Conservation (phyloP, 2,329 filamentous ascomycete genomes). For the Diplodia seriata region DNA sequence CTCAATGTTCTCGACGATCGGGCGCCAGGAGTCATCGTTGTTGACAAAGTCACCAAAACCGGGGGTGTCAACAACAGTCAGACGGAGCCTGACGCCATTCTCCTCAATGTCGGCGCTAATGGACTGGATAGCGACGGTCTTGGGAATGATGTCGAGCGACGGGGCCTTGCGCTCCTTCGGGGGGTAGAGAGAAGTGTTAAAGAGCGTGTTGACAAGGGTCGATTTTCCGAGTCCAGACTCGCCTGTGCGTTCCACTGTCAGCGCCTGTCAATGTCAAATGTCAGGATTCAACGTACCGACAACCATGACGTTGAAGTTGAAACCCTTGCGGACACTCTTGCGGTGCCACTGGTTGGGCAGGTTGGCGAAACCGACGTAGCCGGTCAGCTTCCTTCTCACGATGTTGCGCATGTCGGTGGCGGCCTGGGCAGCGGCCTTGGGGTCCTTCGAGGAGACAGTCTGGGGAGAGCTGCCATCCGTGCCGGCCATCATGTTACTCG, state of each 20-base stretch:
- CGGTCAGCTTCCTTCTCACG: conserved; percentile 95
- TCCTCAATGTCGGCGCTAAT: conserved; percentile 80
- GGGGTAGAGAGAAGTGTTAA: conserved; percentile 99
- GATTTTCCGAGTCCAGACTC: conserved; percentile 99
- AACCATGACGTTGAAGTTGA: conserved; percentile 99
- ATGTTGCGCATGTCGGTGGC: conserved; percentile 80
- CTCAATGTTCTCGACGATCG: conserved; percentile 99
- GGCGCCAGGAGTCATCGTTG: conserved; percentile 99
- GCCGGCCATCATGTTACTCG: conserved; percentile 63
- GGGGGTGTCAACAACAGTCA: conserved; percentile 97
- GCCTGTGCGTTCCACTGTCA: conserved; percentile 62
- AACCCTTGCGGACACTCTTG: conserved; percentile 99
- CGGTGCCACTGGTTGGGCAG: conserved; percentile 99
- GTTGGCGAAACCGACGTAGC: conserved; percentile 98
- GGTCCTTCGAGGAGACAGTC: conserved; percentile 70
- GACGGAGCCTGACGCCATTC: conserved; percentile 91
- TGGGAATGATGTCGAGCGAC: conserved; percentile 96
- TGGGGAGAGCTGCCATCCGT: conserved; percentile 57
- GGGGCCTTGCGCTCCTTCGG: conserved; percentile 98
- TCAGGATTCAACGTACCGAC: conserved; percentile 69
- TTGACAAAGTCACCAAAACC: conserved; percentile 99
- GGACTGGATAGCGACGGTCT: conserved; percentile 67
- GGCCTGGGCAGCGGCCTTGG: conserved; percentile 61
- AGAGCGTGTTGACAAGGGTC: conserved; percentile 97
- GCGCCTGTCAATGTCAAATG: neutral